Evolutionary conservation across 2,329 filamentous ascomycete species (phyloP).

Genomic region (Pestalotiopsis sp.): DNA sequence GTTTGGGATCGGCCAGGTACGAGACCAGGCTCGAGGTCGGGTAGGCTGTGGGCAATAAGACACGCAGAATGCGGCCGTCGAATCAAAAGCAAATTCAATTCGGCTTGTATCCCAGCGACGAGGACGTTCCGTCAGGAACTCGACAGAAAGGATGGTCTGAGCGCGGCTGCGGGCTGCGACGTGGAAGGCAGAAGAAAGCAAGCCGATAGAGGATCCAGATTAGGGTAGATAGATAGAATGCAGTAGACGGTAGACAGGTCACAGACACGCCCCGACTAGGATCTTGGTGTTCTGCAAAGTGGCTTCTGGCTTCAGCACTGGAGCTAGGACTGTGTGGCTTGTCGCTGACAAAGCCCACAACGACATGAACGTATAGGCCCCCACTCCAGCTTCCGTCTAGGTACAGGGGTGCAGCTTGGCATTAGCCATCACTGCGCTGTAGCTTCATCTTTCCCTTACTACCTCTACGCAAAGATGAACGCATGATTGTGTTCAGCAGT

Average conservation of each 20-base stretch:
- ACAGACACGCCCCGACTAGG: not conserved
- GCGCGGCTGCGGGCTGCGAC: not conserved
- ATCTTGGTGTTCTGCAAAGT: slow-evolving; percentile 10
- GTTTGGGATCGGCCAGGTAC: not conserved
- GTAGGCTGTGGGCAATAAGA: not conserved
- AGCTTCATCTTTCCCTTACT: not conserved
- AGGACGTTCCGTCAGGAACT: not conserved
- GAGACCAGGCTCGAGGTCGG: not conserved
- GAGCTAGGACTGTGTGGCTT: slow-evolving; percentile 5
- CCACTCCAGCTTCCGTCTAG: not conserved
- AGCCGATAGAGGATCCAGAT: not conserved
- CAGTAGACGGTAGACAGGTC: not conserved
- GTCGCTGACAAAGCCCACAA: not conserved
- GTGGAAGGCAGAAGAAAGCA: not conserved
- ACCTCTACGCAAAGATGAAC: not conserved
- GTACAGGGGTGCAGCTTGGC: not conserved
- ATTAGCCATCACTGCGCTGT: not conserved
- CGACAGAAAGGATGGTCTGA: not conserved
- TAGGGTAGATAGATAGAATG: not conserved
- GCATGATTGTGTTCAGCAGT: not conserved
- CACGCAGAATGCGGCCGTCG: not conserved
- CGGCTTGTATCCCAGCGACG: not conserved
- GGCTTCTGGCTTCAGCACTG: not conserved
- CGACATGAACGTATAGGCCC: not conserved
- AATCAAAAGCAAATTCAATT: not conserved